phyloP scores from a whole-genome alignment of 2,329 filamentous ascomycete species.

The Macrophomina tecta region DNA sequence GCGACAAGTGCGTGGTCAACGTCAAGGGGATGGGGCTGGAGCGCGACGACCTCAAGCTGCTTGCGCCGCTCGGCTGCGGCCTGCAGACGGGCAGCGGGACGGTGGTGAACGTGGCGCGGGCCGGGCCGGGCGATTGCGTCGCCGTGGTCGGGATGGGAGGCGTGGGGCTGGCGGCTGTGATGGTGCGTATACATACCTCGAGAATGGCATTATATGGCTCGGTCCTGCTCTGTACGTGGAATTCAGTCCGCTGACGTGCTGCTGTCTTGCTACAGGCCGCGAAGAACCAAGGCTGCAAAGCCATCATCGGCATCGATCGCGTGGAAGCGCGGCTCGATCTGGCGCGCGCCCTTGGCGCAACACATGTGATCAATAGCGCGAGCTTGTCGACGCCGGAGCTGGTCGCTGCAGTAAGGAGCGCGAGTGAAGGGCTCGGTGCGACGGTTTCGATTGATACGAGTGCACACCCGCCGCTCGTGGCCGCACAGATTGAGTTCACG shows the following conservation, averaged over 20 bases:
- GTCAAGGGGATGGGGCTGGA: constrained; percentile 45
- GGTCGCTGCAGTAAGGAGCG: constrained; percentile 40
- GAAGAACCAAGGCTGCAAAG: constrained; percentile 47
- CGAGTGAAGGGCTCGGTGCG: constrained; percentile 43
- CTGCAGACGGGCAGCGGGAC: constrained; percentile 54
- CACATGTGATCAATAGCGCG: constrained; percentile 45
- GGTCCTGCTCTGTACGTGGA: neutral
- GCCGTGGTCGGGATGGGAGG: constrained; percentile 54
- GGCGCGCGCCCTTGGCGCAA: constrained; percentile 47
- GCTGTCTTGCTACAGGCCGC: constrained; percentile 40
- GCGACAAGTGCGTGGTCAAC: constrained; percentile 50
- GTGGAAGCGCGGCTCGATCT: constrained; percentile 43
- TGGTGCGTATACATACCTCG: constrained; percentile 30
- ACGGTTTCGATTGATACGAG: constrained; percentile 58
- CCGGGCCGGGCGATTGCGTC: constrained; percentile 44
- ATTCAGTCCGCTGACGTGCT: too few species aligned
- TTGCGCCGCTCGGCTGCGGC: constrained; percentile 54
- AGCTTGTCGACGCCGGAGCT: neutral
- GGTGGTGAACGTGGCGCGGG: constrained; percentile 41
- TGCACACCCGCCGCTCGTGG: constrained; percentile 49
- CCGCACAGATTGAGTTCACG: constrained; percentile 50
- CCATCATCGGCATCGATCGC: constrained; percentile 48
- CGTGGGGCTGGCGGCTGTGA: constrained; percentile 55
- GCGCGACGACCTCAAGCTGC: constrained; percentile 48
- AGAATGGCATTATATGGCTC: neutral